Evolutionary conservation across 495 filamentous ascomycete species (phyloP), one percentile per base, ranked within the genome.

Genomic region (Aspergillus ellipticus): DNA sequence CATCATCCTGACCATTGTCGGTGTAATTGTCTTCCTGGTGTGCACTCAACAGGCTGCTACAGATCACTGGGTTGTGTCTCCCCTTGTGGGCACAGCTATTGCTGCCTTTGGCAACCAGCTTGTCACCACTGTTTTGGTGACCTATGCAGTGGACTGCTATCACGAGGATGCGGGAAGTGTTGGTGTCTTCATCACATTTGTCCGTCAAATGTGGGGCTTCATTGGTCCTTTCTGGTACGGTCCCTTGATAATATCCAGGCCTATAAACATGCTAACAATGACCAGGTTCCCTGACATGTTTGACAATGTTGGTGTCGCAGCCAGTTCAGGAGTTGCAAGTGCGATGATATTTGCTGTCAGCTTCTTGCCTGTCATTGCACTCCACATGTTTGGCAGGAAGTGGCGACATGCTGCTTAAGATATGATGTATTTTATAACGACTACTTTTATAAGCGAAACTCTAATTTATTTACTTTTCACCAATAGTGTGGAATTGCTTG

Each of bases 171-270:
- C 79, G 2, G 74, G 71, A 0, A 77, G 75, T 58, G 73, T 83
- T 3, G 82, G 82, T 28, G 81, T 85, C 4, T 82, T 82, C 51
- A 77, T 84, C 46, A 82, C 71, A 0, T 76, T 84, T 57, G 71
- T 82, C 19, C 66, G 81, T 24, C 74, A 78, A 55, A 75, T 67
- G 3, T 84, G 79, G 79, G 80, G 79, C 0, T 85, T 85, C 58
- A 79, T 83, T 63, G 81, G 81, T 2, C 78, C 78, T 0, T 84
- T 84, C 54, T 84, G 79, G 78, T 81, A 65, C 28, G 64, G 0
- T 58, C 49, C 26, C 11, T 10, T 9, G 8, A 21, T 17, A 17
- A 33, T 4, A 17, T 29, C 15, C n/a, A 29, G 2, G n/a, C 17
- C 8, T 45, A n/a, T 16, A 19, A 15, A 47, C 0, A 24, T 26